A percentile compares a stretch with the other conserved stretches of the same genome.
These are phyloP conservation scores for Cryphonectria parasitica DNA, from an alignment of 2,329 filamentous ascomycete genomes.

Conservation along the genomic window DNA sequence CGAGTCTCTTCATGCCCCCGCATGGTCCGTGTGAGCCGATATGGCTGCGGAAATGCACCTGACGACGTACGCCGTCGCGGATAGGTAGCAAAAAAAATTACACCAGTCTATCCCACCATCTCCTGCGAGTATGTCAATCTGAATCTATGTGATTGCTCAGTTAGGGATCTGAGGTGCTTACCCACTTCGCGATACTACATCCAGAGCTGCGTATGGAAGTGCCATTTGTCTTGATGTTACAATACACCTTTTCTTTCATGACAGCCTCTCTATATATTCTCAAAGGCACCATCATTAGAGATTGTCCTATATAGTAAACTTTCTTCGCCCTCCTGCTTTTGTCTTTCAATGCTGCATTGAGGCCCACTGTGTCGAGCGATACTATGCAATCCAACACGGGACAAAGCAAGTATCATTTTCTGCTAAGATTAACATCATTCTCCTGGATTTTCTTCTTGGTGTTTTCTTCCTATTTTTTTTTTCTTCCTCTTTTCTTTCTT, in stretches of 20 bases:
- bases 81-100: constrained; percentile 16
- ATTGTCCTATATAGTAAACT: neutral
- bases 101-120: neutral
- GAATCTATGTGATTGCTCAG: neutral
- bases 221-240: neutral
- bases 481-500: too few species aligned
- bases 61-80: neutral
- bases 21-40: neutral
- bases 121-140: neutral
- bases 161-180: neutral
- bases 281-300: too few species aligned
- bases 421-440: neutral
- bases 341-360: neutral
- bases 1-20: too few species aligned
- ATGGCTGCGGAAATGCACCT: constrained; percentile 6
- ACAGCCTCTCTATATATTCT: neutral
- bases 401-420: neutral
- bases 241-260: neutral
- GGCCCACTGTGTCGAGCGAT: neutral
- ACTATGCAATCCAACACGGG: neutral
- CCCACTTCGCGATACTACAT: neutral
- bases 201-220: neutral
- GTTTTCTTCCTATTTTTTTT: too few species aligned
- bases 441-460: too few species aligned
- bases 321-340: neutral